Base-by-base conservation (phyloP, 2,329 filamentous ascomycete species). In the Penicillium sumatraense region DNA sequence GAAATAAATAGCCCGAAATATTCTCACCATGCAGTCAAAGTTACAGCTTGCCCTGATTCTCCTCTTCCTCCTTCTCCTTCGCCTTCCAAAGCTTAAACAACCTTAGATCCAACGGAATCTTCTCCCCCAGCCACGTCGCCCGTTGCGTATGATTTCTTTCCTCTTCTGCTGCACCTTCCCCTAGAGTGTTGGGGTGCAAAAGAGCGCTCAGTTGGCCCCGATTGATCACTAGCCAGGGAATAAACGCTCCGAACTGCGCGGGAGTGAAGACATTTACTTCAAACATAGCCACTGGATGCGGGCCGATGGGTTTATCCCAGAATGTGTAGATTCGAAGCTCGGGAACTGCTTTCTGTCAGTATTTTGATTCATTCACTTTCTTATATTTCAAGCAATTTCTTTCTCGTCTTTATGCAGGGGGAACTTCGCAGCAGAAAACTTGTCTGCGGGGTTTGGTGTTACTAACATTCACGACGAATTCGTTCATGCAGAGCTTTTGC, bases 211-310 rank as follows among this genome's bases (percentile, higher is more conserved):
- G 73, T 2, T 90, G 90, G 0, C 92, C 92, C 5, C 92, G 82
- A 74, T 93, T 88, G 54, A 96, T 85, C 26, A 90, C 83, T 26
- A 96, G 77, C 92, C 92, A 96, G 0, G 90, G 83, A 35, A 97
- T 78, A 66, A 96, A 96, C 0, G 93, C 92, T 0, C 92, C 92
- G 68, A 96, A 96, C 72, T 96, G 90, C 3, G 86, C 87, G 0
- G 92, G 93, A 0, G 88, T 91, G 72, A 93, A 91, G 18, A 96
- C 42, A 64, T 96, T 96, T 42, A 96, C 91, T 75, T 97, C 93
- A 66, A 96, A 96, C 91, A 96, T 96, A 49, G 87, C 89, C 0
- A 91, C 74, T 0, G 89, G 87, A 71, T 96, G 92, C 0, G 92
- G 92, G 0, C 92, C 93, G 24, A 96, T 74, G 0, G 92, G 91